Base-by-base conservation (phyloP, 2,329 filamentous ascomycete genomes). In the Exophiala viscosa region DNA sequence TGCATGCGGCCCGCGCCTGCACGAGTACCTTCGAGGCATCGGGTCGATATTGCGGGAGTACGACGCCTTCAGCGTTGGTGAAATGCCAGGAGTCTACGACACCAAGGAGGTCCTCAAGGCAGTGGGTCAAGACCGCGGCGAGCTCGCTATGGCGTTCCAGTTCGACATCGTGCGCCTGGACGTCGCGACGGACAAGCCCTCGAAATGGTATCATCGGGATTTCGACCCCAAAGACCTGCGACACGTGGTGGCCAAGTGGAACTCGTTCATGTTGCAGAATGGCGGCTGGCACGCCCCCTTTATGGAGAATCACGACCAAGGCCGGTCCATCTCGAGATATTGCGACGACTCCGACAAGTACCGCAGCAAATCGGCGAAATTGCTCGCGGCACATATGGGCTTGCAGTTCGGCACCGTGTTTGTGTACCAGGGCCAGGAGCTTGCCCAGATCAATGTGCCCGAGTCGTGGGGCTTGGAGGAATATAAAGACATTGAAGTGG, bases 261-360 rank as follows among this genome's bases (percentile, higher is more conserved):
- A 83, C 65, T 68, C 66, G 34, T 73, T 82, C 40, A 76, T 80
- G 48, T 59, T 57, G 1, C 78, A 82, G 47, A 75, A 54, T 15
- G 65, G 66, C 49, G 69, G 73, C 7, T 83, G 81, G 80, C 81
- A 77, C 0, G 82, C 81, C 0, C 72, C 77, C 0, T 86, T 84
- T 61, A 73, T 80, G 50, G 83, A 86, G 62, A 85, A 85, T 60
- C 83, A 86, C 65, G 83, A 86, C 63, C 77, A 82, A 51, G 75
- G 76, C 2, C 73, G 82, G 1, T 76, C 75, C 1, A 68, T 84
- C 3, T 79, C 76, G 2, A 74, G 80, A 4, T 80, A 75, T 49
- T 72, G 70, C 0, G 71, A 70, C 23, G 76, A 79, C 41, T 68
- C 73, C 8, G 72, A 72, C 0, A 66, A 70, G 35, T 69, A 72